A percentile compares a stretch with the other conserved stretches of the same genome.
phyloP scores from a whole-genome alignment of 2,329 filamentous ascomycete species.

The Aspergillus sp. region DNA sequence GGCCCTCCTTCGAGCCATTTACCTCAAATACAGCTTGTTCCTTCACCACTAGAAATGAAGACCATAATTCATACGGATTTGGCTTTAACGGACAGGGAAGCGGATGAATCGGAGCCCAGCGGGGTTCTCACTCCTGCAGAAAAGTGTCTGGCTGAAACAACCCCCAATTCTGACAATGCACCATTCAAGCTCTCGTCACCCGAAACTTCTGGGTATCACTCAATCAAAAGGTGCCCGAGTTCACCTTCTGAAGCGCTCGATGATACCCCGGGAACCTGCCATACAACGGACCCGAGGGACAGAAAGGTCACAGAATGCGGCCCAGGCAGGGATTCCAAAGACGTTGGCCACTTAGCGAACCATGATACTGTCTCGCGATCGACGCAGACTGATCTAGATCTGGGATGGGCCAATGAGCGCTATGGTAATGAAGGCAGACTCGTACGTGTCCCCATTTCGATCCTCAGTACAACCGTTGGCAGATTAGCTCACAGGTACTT shows the following conservation, averaged over 20 bases:
- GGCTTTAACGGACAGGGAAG: neutral
- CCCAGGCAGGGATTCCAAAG: neutral
- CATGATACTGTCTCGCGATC: neutral
- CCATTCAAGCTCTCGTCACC: neutral
- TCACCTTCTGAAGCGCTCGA: neutral
- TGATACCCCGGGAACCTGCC: neutral
- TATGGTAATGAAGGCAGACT: neutral
- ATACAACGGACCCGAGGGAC: neutral
- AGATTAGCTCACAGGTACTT: neutral
- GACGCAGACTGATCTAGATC: neutral
- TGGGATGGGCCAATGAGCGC: neutral
- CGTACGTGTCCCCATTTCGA: neutral
- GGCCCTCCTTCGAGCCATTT: neutral
- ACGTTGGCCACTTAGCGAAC: neutral
- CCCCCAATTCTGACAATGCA: neutral
- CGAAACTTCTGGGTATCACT: neutral
- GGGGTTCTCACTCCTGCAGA: neutral
- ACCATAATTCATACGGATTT: no score
- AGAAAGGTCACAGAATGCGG: neutral
- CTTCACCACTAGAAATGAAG: neutral
- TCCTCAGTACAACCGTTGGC: neutral
- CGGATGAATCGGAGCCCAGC: no score
- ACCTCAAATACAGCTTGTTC: neutral
- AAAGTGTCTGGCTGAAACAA: neutral
- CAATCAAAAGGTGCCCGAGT: neutral